Base-by-base conservation (phyloP, 2,329 filamentous ascomycete species). In the Hypomyces perniciosus region DNA sequence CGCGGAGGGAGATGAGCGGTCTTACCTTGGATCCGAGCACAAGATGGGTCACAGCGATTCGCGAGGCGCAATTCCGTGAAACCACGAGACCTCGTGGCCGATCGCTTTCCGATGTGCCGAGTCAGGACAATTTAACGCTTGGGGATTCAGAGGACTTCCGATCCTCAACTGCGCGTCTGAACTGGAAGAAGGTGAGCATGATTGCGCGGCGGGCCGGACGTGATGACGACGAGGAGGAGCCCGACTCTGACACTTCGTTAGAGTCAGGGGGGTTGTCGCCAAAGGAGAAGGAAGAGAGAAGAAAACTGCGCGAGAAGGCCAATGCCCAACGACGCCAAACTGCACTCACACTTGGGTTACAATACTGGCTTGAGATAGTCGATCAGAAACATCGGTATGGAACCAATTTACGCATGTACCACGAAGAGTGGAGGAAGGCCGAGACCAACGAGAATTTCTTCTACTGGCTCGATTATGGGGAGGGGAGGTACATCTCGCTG, bases 391-490 rank as follows among this genome's bases (percentile, higher is more conserved):
- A 96, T 64, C 81, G 90, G 4, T 95, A 96, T 62, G 91, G 90
- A 4, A 86, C 84, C 48, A 95, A 93, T 58, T 68, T 96, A 46
- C 77, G 87, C 31, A 79, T 81, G 31, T 96, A 96, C 60, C 91
- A 96, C 62, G 80, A 83, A 53, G 82, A 87, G 57, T 96, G 91
- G 91, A 90, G 90, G 66, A 81, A 79, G 54, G 74, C 81, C 1
- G 75, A 87, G 29, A 92, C 89, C 0, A 80, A 83, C 4, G 86
- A 96, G 65, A 95, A 93, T 63, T 96, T 91, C 76, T 96, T 96
- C 66, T 92, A 90, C 69, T 96, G 91, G 90, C 75, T 96, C 1
- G 91, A 96, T 64, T 76, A 86, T 52, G 91, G 91, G 5, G 84
- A 85, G 44, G 91, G 91, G 0, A 82, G 74, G 58, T 67, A 79